A percentile compares a stretch with the other conserved stretches of the same genome.
phyloP scores from a whole-genome alignment of 441 rosid species.

The Euphorbia schlechtendalii region DNA sequence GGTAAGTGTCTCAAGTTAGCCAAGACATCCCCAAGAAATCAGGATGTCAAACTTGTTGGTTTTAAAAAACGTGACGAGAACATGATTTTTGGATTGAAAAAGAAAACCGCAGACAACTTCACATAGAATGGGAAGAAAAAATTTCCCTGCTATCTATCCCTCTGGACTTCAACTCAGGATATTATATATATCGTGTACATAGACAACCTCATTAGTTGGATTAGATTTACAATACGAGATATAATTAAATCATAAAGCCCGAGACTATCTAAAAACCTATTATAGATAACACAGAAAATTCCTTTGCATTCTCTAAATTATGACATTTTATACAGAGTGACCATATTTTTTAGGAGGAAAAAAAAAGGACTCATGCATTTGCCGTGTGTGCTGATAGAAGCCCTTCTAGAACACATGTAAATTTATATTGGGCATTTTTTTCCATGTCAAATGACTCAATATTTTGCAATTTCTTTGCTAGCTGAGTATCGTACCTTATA shows the following conservation, averaged over 20 bases:
- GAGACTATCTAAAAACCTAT: background rate
- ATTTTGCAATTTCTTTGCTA: background rate
- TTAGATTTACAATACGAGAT: constrained; percentile 2
- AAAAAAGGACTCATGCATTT: too few relatives aligned
- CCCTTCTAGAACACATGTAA: too few relatives aligned
- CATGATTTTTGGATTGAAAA: too few relatives aligned
- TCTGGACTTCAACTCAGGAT: background rate
- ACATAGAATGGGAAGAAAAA: background rate
- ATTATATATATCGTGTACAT: background rate
- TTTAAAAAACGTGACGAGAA: too few relatives aligned
- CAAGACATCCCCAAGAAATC: too few relatives aligned
- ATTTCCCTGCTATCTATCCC: background rate
- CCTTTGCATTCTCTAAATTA: constrained; percentile 9
- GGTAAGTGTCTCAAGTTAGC: too few relatives aligned
- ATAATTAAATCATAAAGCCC: background rate
- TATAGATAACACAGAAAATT: background rate
- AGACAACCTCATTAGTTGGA: background rate
- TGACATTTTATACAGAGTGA: too few relatives aligned
- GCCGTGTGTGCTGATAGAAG: too few relatives aligned
- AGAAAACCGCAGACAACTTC: too few relatives aligned
- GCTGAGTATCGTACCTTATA: background rate
- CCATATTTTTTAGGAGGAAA: too few relatives aligned
- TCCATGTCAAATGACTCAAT: background rate
- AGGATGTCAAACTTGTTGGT: too few relatives aligned
- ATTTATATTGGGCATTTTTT: constrained; percentile 2